A percentile compares a stretch with the other conserved stretches of the same genome.
phyloP scores from a whole-genome alignment of 306 rosid species.

The Dryas drummondii region DNA sequence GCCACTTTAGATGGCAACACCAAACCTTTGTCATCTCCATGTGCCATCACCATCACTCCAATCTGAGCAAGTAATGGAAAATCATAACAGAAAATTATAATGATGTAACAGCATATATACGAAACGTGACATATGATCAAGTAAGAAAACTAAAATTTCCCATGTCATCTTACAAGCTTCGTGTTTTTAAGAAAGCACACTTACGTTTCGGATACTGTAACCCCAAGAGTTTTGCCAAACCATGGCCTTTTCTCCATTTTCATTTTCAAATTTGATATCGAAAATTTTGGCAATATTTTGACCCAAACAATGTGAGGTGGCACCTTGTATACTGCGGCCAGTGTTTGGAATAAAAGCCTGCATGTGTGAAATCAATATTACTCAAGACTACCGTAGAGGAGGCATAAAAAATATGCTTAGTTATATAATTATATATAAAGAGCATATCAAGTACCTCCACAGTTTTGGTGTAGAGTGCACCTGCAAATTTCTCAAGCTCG shows the following conservation, averaged over 20 bases:
- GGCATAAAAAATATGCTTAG: not conserved
- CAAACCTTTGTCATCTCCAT: constrained; percentile 93
- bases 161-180: no score
- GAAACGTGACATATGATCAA: no score
- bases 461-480: constrained; percentile 95
- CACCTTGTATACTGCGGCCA: constrained; percentile 95
- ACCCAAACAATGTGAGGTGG: constrained; percentile 97
- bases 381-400: not conserved
- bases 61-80: constrained; percentile 43
- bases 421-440: not conserved
- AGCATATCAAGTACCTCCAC: constrained; percentile 60
- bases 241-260: constrained; percentile 85
- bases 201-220: constrained; percentile 90
- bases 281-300: constrained; percentile 97
- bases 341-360: constrained; percentile 96
- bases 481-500: constrained; percentile 96
- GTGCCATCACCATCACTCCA: constrained; percentile 98
- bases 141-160: no score
- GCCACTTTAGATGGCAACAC: constrained; percentile 96
- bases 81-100: not conserved
- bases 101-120: not conserved
- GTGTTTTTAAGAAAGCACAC: constrained; percentile 6
- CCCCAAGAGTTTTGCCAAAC: constrained; percentile 99
- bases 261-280: constrained; percentile 90
- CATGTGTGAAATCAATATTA: constrained; percentile 8